phyloP scores from a whole-genome alignment of 2,329 filamentous ascomycete genomes.

The Hypoxylon sp. region DNA sequence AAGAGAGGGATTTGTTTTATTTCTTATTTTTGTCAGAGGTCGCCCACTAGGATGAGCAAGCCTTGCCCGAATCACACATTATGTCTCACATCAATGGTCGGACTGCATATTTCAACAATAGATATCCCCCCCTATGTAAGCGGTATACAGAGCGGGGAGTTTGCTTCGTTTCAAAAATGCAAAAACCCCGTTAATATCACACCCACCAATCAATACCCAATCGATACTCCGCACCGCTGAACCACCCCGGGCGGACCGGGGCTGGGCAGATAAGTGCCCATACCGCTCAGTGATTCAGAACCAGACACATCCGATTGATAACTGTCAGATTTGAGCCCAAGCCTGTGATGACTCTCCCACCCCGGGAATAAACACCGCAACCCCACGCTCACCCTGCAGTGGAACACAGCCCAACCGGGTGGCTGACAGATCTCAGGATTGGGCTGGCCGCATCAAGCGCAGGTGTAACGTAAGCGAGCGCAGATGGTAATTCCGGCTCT shows the following conservation, averaged over 20 bases:
- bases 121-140: slow-evolving; percentile 37
- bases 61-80: slow-evolving; percentile 13
- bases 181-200: slow-evolving; percentile 36
- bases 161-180: slow-evolving; percentile 37
- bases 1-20: slow-evolving; percentile 15
- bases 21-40: slow-evolving; percentile 16
- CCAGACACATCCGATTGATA: slow-evolving; percentile 31
- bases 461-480: slow-evolving; percentile 22
- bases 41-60: slow-evolving; percentile 9
- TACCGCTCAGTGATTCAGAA: slow-evolving; percentile 20
- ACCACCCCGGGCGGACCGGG: slow-evolving; percentile 30
- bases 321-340: slow-evolving; percentile 28
- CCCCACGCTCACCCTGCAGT: slow-evolving; percentile 41
- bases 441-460: slow-evolving; percentile 36
- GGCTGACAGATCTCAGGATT: slow-evolving; percentile 26
- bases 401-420: slow-evolving; percentile 35
- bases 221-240: slow-evolving; percentile 28
- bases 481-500: slow-evolving; percentile 17
- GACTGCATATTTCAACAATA: slow-evolving; percentile 39
- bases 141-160: slow-evolving; percentile 26
- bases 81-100: slow-evolving; percentile 29
- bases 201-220: slow-evolving; percentile 21
- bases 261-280: slow-evolving; percentile 29
- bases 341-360: slow-evolving; percentile 17
- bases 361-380: slow-evolving; percentile 41